Evolutionary conservation across 2,329 filamentous ascomycete species (phyloP).

Genomic region (Daldinia eschscholtzii): DNA sequence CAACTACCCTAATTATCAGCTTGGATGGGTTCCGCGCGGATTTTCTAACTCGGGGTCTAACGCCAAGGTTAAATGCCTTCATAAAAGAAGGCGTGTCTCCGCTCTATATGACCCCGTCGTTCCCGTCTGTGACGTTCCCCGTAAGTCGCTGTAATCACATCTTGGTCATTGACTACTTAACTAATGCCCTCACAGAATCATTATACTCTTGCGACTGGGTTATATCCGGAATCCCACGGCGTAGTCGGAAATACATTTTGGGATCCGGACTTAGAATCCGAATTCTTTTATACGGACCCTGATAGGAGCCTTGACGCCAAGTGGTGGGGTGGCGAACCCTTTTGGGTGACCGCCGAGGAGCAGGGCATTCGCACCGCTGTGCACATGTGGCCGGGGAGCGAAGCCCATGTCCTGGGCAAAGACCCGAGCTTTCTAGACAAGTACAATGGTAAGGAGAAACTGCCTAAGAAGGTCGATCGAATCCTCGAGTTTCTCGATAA

Average conservation of each 20-base stretch:
- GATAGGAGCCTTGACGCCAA: conserved; percentile 81
- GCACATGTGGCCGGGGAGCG: conserved; percentile 99
- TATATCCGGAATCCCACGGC: conserved; percentile 93
- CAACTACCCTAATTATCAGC: conserved; percentile 93
- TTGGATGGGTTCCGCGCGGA: conserved; percentile 97
- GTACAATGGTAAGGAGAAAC: conserved; percentile 81
- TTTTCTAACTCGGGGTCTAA: conserved; percentile 85
- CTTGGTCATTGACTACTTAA: neutral
- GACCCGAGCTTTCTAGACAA: conserved; percentile 86
- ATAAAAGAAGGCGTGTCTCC: conserved; percentile 88
- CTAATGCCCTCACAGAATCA: conserved; percentile 69
- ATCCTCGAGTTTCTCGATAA: conserved; percentile 87
- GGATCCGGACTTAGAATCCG: conserved; percentile 80
- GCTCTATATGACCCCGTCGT: conserved; percentile 91
- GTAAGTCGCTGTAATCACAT: conserved; percentile 47
- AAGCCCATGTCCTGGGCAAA: conserved; percentile 82
- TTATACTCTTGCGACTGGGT: conserved; percentile 90
- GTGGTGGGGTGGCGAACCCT: conserved; percentile 95
- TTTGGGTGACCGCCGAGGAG: conserved; percentile 93
- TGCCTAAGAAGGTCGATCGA: conserved; percentile 81
- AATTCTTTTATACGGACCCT: conserved; percentile 90
- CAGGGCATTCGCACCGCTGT: conserved; percentile 83
- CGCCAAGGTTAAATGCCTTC: conserved; percentile 83
- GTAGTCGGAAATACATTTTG: conserved; percentile 96
- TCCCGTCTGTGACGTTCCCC: conserved; percentile 96